phyloP scores from a whole-genome alignment of 2,329 filamentous ascomycete genomes.

The Pezicula carpinea region DNA sequence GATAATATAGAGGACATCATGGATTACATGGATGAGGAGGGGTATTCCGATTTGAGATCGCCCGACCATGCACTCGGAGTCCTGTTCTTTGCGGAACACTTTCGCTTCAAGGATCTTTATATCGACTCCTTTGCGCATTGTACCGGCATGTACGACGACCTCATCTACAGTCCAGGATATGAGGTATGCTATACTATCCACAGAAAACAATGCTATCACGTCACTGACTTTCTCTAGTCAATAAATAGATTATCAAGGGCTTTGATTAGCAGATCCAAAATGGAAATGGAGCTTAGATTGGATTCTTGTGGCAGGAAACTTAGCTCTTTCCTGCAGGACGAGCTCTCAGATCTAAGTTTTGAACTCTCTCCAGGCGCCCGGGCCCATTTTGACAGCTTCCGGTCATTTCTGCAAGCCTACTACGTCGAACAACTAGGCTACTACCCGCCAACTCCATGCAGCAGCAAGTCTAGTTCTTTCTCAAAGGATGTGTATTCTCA shows the following conservation, averaged over 20 bases:
- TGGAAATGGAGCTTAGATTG: slow-evolving; percentile 63
- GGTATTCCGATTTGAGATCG: slow-evolving; percentile 64
- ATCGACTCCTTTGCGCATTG: slow-evolving; percentile 72
- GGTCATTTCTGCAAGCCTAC: slow-evolving; percentile 61
- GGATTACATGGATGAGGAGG: slow-evolving; percentile 62
- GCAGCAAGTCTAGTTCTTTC: slow-evolving; percentile 42
- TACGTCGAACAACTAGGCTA: slow-evolving; percentile 66
- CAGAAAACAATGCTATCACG: background rate
- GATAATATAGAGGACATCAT: slow-evolving; percentile 59
- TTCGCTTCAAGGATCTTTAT: slow-evolving; percentile 61
- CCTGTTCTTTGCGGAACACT: slow-evolving; percentile 63
- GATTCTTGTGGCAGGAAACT: slow-evolving; percentile 53
- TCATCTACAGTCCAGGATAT: slow-evolving; percentile 55
- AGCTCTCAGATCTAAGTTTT: slow-evolving; percentile 62
- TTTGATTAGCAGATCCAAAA: slow-evolving; percentile 57
- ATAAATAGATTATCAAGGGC: slow-evolving; percentile 52
- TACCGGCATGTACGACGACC: slow-evolving; percentile 66
- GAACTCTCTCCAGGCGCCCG: slow-evolving; percentile 57
- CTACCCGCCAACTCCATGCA: slow-evolving; percentile 57
- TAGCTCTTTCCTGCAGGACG: slow-evolving; percentile 64
- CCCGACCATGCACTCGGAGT: slow-evolving; percentile 65
- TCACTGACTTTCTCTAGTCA: slow-evolving; percentile 31
- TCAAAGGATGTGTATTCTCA: slow-evolving; percentile 52
- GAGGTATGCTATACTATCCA: slow-evolving; percentile 40
- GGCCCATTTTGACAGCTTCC: slow-evolving; percentile 68